Evolutionary conservation across 2,329 filamentous ascomycete genomes (phyloP), one percentile per base, ranked within the genome.

Genomic region (Fonsecaea pedrosoi): DNA sequence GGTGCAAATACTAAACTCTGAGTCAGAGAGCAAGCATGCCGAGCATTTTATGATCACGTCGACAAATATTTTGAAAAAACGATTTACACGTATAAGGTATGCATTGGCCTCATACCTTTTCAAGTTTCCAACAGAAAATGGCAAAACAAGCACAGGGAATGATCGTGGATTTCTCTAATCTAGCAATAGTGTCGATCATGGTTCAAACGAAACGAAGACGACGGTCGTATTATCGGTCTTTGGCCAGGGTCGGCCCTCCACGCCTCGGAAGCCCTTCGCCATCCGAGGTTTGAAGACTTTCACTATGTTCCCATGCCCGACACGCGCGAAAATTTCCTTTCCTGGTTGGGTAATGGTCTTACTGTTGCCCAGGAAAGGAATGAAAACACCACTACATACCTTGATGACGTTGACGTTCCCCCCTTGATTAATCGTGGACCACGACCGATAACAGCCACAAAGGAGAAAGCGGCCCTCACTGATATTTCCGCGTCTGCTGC

Each of bases 241-340:
- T 92, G 89, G 85, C 90, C 90, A 0, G 89, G 89, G 0, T 90
- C 87, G 70, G 88, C 88, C 0, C 81, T 84, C 0, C 87, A 90
- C 71, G 78, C 87, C 37, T 88, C 87, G 1, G 82, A 86, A 13
- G 81, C 89, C 7, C 80, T 87, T 30, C 78, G 74, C n/a, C 82
- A 84, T 53, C 85, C 85, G 0, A 76, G 85, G 5, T 87, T 85
- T 84, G 86, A 88, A 72, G 86, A 88, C 70, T 87, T 80, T 77
- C 84, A 86, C 65, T 87, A 84, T 72, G 81, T 80, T 2, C 82
- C 83, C 64, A 18, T 58, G 21, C 53, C 61, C 2, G 57, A 64
- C 10, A 57, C 62, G 3, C 35, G 25, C 4, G 6, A 62, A 12
- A 58, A 69, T n/a, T 7, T 30, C 1, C 5, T 66, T 15, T 12